Percentiles rank a stretch among this genome's conserved stretches.
Conservation (phyloP, 257 asterid species). For the Cinchona pubescens region DNA sequence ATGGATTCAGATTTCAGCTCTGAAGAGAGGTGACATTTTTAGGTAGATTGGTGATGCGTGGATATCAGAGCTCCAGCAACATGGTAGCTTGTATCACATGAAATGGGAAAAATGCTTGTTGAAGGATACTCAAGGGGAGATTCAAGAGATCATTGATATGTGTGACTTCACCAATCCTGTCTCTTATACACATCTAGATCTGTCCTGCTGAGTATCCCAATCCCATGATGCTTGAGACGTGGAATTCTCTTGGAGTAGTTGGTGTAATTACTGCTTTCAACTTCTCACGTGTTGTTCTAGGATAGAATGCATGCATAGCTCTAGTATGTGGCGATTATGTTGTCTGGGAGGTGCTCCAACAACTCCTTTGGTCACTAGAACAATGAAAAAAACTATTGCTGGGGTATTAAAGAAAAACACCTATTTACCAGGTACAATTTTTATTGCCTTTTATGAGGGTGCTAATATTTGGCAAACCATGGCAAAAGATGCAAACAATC, state of each 20-base stretch:
- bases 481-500: slow-evolving; percentile 78
- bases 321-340: slow-evolving; percentile 94
- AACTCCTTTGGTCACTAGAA: slow-evolving; percentile 84
- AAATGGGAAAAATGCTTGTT: slow-evolving; percentile 95
- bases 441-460: slow-evolving; percentile 92
- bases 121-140: slow-evolving; percentile 99
- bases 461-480: slow-evolving; percentile 93
- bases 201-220: slow-evolving; percentile 98
- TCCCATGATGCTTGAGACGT: slow-evolving; percentile 98
- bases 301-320: slow-evolving; percentile 99
- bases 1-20: slow-evolving; percentile 97
- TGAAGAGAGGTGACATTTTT: slow-evolving; percentile 95
- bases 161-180: too few species aligned
- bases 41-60: slow-evolving; percentile 98
- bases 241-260: slow-evolving; percentile 97
- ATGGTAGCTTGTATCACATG: slow-evolving; percentile 94
- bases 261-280: slow-evolving; percentile 97
- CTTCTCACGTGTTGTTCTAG: slow-evolving; percentile 98
- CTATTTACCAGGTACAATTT: slow-evolving; percentile 90
- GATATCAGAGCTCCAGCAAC: slow-evolving; percentile 70
- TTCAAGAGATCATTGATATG: slow-evolving; percentile 98
- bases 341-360: slow-evolving; percentile 99
- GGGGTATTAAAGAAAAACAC: slow-evolving; percentile 86
- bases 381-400: slow-evolving; percentile 77
- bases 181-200: too few species aligned